Percentiles rank a stretch among this genome's conserved stretches.
Conservation (phyloP, 257 asterid genomes). For the Jacaranda mimosifolia region DNA sequence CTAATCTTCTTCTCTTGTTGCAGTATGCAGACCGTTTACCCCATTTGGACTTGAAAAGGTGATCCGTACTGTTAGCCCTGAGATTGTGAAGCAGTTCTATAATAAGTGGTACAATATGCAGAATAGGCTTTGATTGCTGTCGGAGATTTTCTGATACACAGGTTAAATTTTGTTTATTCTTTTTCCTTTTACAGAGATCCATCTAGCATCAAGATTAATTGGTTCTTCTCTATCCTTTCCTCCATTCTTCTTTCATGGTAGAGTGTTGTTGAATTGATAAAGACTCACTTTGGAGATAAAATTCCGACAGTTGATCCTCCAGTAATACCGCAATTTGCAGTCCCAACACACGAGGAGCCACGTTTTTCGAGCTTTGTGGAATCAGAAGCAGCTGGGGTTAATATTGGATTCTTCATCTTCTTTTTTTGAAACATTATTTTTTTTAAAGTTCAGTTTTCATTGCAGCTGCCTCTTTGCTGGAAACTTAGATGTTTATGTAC, state of each 20-base stretch:
- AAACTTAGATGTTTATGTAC: constrained; percentile 13
- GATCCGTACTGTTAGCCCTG: constrained; percentile 81
- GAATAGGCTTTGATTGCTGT: constrained; percentile 93
- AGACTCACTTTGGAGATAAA: constrained; percentile 77
- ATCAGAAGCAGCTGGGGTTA: constrained; percentile 96
- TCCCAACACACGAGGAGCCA: constrained; percentile 87
- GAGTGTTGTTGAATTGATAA: constrained; percentile 89
- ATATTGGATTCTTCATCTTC: constrained; percentile 37
- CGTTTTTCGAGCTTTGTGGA: constrained; percentile 90
- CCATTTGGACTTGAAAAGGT: constrained; percentile 90
- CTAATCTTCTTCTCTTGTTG: constrained; percentile 39
- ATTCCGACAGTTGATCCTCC: constrained; percentile 67
- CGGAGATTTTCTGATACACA: constrained; percentile 92
- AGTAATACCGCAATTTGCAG: constrained; percentile 66
- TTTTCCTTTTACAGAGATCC: constrained; percentile 14
- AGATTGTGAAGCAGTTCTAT: constrained; percentile 78
- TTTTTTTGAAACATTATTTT: background rate
- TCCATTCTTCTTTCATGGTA: constrained; percentile 48
- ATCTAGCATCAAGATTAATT: constrained; percentile 31
- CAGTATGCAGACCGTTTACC: constrained; percentile 96
- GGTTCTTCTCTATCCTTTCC: constrained; percentile 26
- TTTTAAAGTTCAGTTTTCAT: constrained; percentile 27
- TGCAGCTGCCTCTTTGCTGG: constrained; percentile 22
- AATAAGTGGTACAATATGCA: constrained; percentile 88
- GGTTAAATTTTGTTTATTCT: constrained; percentile 50